Base-by-base conservation (phyloP, 129 eudicot genomes). In the carrot (Daucus carota) region DNA sequence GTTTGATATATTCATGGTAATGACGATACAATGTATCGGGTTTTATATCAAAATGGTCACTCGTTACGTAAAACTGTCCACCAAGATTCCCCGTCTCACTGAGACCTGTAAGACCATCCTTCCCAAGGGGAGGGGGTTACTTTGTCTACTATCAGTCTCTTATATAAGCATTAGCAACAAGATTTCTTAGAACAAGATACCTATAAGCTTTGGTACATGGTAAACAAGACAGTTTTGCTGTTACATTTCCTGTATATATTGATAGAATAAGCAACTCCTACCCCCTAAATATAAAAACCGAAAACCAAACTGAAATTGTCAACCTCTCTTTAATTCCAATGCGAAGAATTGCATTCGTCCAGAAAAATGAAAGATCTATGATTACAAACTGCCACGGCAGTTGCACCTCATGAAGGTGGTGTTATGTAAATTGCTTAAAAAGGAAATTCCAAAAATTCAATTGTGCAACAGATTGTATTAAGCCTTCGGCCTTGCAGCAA, bases 401-500 rank as follows among this genome's bases (percentile, higher is more conserved):
- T 31, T 65, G 10, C 36, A 65, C 41, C 70, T 12, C 70, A 28
- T 29, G 20, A 17, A 38, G 31, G 73, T 38, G 73, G 10, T 38
- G 16, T 18, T 38, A 38, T 0, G 38, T 16, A 69, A 36, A 38
- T 36, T 20, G 26, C 42, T 69, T 5, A 18, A 17, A 34, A 0
- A 16, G 22, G 14, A 38, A 15, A 0, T 1, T 33, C 28, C 20
- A 20, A 2, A 38, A 18, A 31, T 18, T 28, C 0, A 68, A 20
- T 38, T 14, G 77, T 31, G 2, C 17, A 47, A 8, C 24, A 7
- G 4, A 33, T 14, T 48, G 13, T 46, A 54, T 85, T 81, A 92
- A 54, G 88, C 79, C 78, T 75, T 81, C 3, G 88, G 69, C 83
- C 74, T 90, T 38, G 77, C 70, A n/a, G 92, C 86, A 76, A 93